phyloP scores from a whole-genome alignment of 1,284 basidiomycete species.

The Vanrija sp. region DNA sequence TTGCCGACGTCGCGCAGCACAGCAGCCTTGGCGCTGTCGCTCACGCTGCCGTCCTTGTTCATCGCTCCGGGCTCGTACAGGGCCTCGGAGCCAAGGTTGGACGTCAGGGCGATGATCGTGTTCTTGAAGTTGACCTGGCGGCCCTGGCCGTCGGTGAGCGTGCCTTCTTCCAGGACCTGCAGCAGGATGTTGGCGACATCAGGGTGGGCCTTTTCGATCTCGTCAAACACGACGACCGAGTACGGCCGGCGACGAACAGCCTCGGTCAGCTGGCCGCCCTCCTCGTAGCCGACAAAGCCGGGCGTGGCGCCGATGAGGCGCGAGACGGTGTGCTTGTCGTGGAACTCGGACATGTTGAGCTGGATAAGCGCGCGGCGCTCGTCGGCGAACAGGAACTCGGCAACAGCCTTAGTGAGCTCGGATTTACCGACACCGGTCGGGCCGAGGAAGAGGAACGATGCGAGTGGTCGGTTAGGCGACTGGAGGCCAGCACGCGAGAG shows the following conservation, averaged over 20 bases:
- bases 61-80: constrained; percentile 67
- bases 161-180: constrained; percentile 89
- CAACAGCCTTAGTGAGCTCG: constrained; percentile 80
- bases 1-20: constrained; percentile 73
- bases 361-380: constrained; percentile 79
- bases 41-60: constrained; percentile 64
- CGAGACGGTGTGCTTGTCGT: constrained; percentile 85
- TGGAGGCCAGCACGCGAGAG: constrained; percentile 87
- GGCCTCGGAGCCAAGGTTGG: constrained; percentile 76
- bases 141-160: constrained; percentile 64
- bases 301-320: constrained; percentile 85
- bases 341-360: constrained; percentile 91
- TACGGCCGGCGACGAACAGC: constrained; percentile 71
- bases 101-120: constrained; percentile 89
- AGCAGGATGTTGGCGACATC: constrained; percentile 88
- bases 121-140: constrained; percentile 57
- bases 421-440: constrained; percentile 74
- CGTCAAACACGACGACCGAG: constrained; percentile 57
- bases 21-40: constrained; percentile 58
- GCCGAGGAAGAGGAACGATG: constrained; percentile 84
- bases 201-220: constrained; percentile 85
- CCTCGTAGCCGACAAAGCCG: constrained; percentile 90
- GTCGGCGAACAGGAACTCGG: constrained; percentile 81
- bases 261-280: constrained; percentile 76
- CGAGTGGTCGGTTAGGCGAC: constrained; percentile 78